These are phyloP conservation scores for Colletotrichum australisinense DNA, from an alignment of 2,329 filamentous ascomycete species.

Conservation along the genomic window DNA sequence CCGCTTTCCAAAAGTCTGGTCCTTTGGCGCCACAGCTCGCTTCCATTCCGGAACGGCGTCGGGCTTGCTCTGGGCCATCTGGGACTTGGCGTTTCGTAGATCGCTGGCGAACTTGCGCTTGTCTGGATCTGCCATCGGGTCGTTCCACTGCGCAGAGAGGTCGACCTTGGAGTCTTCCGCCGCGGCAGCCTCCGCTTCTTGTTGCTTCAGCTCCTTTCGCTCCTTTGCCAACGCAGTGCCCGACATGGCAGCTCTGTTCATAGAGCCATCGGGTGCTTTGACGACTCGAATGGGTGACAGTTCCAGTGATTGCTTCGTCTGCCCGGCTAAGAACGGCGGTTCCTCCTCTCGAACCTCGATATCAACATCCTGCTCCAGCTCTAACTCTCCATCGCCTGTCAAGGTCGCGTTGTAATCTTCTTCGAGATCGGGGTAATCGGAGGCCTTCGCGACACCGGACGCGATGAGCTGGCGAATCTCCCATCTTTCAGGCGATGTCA, in stretches of 20 bases:
- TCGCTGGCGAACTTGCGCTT: slow-evolving; percentile 91
- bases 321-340: slow-evolving; percentile 93
- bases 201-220: slow-evolving; percentile 86
- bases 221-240: slow-evolving; percentile 91
- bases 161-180: slow-evolving; percentile 86
- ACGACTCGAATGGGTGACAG: slow-evolving; percentile 95
- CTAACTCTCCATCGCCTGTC: slow-evolving; percentile 86
- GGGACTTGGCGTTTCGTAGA: slow-evolving; percentile 73
- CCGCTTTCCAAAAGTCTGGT: slow-evolving; percentile 84
- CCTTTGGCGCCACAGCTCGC: slow-evolving; percentile 81
- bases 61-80: slow-evolving; percentile 60
- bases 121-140: slow-evolving; percentile 91
- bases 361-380: slow-evolving; percentile 95
- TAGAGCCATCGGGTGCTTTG: slow-evolving; percentile 97
- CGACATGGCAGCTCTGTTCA: slow-evolving; percentile 96
- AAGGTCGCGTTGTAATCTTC: slow-evolving; percentile 93
- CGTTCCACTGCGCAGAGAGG: slow-evolving; percentile 91
- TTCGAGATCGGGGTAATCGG: slow-evolving; percentile 93
- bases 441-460: slow-evolving; percentile 91
- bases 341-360: slow-evolving; percentile 98
- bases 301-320: slow-evolving; percentile 96
- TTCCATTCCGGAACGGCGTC: slow-evolving; percentile 94
- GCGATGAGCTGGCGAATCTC: slow-evolving; percentile 97
- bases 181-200: slow-evolving; percentile 81
- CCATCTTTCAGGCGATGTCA: slow-evolving; percentile 98